Conservation (phyloP, 75 land plant genomes). For the Pinus tabuliformis region DNA sequence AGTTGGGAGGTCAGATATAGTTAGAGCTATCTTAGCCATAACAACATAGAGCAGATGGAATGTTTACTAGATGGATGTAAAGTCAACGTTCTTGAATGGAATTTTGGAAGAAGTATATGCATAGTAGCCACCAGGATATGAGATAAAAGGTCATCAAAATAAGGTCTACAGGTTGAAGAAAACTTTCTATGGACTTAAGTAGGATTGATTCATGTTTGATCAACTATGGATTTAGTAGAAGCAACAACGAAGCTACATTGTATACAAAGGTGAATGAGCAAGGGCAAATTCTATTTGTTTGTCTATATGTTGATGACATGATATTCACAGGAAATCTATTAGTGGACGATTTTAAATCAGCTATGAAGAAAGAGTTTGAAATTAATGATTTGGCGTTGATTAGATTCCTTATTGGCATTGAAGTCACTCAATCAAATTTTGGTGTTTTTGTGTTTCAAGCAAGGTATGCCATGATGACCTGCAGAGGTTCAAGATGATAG, state of each 20-base stretch:
- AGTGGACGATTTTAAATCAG: no score
- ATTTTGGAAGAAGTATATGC: conserved; percentile 10
- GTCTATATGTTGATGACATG: no score
- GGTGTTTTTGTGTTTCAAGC: no score
- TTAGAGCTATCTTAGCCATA: neutral
- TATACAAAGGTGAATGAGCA: no score
- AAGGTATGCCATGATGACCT: no score
- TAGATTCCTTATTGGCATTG: no score
- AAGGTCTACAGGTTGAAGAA: neutral
- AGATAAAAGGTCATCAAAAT: neutral
- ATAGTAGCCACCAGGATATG: neutral
- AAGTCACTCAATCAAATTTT: no score
- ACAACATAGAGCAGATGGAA: neutral
- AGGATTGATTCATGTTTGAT: neutral
- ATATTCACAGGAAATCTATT: no score
- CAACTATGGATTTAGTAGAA: neutral
- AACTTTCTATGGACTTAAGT: conserved; percentile 12
- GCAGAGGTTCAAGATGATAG: no score
- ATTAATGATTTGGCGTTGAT: no score
- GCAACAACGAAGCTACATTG: neutral
- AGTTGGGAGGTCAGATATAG: neutral
- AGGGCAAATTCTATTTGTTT: no score
- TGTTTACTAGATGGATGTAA: conserved; percentile 15
- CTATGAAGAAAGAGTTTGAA: no score
- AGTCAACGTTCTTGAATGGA: neutral